These are phyloP conservation scores for Xanthoconium stramineum DNA, from an alignment of 768 basidiomycete genomes.

Conservation along the genomic window DNA sequence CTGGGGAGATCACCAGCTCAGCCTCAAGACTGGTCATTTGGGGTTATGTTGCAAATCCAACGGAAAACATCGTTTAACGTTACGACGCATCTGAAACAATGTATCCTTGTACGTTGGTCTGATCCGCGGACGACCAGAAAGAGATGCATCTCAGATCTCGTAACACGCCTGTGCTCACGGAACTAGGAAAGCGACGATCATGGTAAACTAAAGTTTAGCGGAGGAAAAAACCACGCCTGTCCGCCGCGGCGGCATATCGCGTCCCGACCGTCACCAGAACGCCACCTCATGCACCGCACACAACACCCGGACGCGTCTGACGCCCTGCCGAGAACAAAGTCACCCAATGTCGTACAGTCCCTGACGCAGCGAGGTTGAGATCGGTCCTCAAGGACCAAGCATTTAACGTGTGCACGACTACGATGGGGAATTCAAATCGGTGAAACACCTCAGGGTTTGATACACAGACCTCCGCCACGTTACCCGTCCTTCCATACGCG, in stretches of 20 bases:
- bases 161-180: slow-evolving; percentile 8
- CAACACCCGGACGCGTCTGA: not conserved
- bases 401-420: slow-evolving; percentile 1
- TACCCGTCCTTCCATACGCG: slow-evolving; percentile 10
- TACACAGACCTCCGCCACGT: slow-evolving; percentile 1
- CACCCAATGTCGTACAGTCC: not conserved
- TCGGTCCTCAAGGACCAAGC: not conserved
- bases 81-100: slow-evolving; percentile 1
- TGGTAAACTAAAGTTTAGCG: not conserved
- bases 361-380: slow-evolving; percentile 2
- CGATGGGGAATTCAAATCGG: not conserved
- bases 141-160: slow-evolving; percentile 19
- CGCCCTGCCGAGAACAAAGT: not conserved
- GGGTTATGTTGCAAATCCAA: slow-evolving; percentile 10
- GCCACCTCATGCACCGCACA: slow-evolving; percentile 1
- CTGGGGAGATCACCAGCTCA: slow-evolving; percentile 2
- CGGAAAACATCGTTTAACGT: not conserved
- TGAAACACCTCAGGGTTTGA: not conserved
- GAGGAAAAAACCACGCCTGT: not conserved
- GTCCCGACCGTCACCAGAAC: not conserved
- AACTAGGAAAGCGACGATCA: slow-evolving; percentile 26
- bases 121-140: slow-evolving; percentile 29
- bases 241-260: slow-evolving; percentile 4
- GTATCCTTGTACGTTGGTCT: slow-evolving; percentile 5
- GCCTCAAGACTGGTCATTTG: not conserved